phyloP scores from a whole-genome alignment of 495 filamentous ascomycete species.

The Hyaloscypha finlandica region DNA sequence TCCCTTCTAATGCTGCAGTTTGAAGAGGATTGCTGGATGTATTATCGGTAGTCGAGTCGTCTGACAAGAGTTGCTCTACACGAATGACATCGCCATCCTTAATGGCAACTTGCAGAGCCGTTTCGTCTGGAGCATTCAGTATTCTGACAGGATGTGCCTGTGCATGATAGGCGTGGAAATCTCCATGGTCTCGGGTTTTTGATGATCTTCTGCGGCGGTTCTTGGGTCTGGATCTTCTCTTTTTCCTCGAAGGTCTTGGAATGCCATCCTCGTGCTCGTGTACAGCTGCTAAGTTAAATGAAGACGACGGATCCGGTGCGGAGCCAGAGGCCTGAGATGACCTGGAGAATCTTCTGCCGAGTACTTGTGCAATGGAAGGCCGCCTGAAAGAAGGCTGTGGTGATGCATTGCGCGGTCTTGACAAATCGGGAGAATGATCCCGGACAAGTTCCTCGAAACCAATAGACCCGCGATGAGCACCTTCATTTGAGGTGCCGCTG shows the following conservation, averaged over 20 bases:
- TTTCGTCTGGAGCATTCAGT: not conserved
- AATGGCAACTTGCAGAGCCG: slow-evolving; percentile 1
- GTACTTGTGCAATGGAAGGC: slow-evolving; percentile 6
- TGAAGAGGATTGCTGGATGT: not conserved
- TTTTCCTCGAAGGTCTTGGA: not conserved
- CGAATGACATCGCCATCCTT: not conserved
- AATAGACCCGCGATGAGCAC: not conserved
- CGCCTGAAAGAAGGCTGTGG: not conserved
- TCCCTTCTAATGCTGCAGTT: not conserved
- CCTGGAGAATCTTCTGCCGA: slow-evolving; percentile 5
- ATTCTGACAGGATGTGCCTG: not conserved
- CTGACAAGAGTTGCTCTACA: not conserved
- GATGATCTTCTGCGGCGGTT: slow-evolving; percentile 10
- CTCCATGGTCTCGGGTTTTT: not conserved
- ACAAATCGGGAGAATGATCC: not conserved
- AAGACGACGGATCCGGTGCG: not conserved
- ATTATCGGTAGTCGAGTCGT: not conserved
- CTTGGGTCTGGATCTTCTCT: slow-evolving; percentile 5
- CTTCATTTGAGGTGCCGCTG: slow-evolving; percentile 4
- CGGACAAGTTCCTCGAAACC: not conserved
- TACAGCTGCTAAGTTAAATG: not conserved
- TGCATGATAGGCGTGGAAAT: slow-evolving; percentile 5
- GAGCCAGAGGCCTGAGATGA: not conserved
- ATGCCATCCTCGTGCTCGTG: not conserved
- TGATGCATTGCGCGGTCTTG: not conserved